Evolutionary conservation across 306 rosid species (phyloP).

Genomic region (Inga leiocalycina): DNA sequence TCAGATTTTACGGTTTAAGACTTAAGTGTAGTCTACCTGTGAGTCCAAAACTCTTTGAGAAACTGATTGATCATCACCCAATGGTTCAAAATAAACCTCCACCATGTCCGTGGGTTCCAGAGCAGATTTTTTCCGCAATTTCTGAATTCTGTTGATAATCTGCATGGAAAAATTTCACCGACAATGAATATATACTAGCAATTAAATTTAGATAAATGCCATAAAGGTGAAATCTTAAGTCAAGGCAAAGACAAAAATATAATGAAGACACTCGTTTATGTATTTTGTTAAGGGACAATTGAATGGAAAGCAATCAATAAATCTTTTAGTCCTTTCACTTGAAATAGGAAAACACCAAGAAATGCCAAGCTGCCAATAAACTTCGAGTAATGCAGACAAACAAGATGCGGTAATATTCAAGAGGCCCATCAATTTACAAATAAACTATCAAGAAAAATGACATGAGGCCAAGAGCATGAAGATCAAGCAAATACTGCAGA

Average conservation of each 20-base stretch:
- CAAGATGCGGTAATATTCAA: too few species aligned
- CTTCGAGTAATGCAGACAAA: too few species aligned
- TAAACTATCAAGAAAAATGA: not conserved
- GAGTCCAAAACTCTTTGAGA: conserved; percentile 70
- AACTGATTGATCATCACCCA: conserved; percentile 68
- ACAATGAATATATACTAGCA: not conserved
- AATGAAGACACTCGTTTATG: too few species aligned
- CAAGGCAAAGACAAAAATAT: too few species aligned
- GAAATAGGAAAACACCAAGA: too few species aligned
- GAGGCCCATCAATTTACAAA: too few species aligned
- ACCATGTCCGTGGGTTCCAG: conserved; percentile 90
- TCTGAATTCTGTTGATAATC: conserved; percentile 97
- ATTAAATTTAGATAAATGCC: conserved; percentile 7
- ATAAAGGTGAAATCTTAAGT: not conserved
- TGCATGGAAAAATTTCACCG: conserved; percentile 29
- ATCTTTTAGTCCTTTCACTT: too few species aligned
- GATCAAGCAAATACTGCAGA: conserved; percentile 20
- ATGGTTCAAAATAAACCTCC: conserved; percentile 79
- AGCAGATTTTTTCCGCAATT: conserved; percentile 83
- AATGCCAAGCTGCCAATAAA: too few species aligned
- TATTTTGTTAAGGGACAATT: too few species aligned
- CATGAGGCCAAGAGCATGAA: not conserved
- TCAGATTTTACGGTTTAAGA: too few species aligned
- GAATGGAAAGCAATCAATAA: too few species aligned
- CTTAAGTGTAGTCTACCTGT: conserved; percentile 53